phyloP scores from a whole-genome alignment of 805 yeast genomes.

The Saturnispora dispora region DNA sequence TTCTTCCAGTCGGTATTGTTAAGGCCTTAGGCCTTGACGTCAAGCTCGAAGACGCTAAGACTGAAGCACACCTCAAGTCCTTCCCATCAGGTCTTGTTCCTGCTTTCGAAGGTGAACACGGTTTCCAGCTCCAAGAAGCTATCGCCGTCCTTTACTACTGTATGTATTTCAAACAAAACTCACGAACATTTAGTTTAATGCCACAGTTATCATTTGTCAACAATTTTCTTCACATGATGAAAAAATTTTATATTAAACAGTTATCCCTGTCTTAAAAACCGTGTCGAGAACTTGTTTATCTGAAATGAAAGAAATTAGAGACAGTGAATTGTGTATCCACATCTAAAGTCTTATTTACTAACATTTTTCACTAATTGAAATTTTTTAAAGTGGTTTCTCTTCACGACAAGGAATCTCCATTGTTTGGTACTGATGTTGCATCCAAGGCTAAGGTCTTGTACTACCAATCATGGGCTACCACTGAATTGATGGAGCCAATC shows the following conservation, averaged over 20 bases:
- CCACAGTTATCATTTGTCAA: conserved; percentile 32
- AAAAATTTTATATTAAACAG: conserved; percentile 46
- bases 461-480: conserved; percentile 72
- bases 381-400: conserved; percentile 34
- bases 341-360: conserved; percentile 7
- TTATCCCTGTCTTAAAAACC: conserved; percentile 79
- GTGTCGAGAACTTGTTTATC: conserved; percentile 58
- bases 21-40: conserved; percentile 54
- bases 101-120: conserved; percentile 61
- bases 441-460: conserved; percentile 60
- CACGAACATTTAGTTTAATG: conserved; percentile 38
- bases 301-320: conserved; percentile 29
- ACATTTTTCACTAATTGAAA: conserved; percentile 13
- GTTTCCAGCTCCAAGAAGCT: conserved; percentile 61
- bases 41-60: conserved; percentile 19
- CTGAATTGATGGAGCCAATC: conserved; percentile 46
- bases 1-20: conserved; percentile 35
- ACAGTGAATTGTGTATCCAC: neutral
- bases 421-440: conserved; percentile 51
- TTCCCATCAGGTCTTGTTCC: conserved; percentile 66
- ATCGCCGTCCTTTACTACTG: conserved; percentile 54
- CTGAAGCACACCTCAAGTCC: conserved; percentile 33
- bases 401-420: conserved; percentile 34
- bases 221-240: conserved; percentile 40
- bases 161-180: conserved; percentile 16